Conservation (phyloP, 225 moss, liverwort and hornwort genomes). For the Marchantia paleacea region DNA sequence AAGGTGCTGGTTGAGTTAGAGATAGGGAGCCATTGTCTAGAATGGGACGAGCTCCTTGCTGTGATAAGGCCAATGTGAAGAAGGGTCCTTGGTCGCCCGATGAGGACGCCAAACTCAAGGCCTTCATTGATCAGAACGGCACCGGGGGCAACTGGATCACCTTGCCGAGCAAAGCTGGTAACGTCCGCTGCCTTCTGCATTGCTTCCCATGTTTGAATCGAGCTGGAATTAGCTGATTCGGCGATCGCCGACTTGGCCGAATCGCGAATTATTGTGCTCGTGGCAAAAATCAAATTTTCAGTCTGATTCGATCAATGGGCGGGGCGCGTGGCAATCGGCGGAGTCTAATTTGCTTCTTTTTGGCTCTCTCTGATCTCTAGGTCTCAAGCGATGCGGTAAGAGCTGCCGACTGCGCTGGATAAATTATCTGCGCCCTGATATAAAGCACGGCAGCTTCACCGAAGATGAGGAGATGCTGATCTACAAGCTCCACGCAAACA, state of each 20-base stretch:
- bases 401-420: conserved; percentile 71
- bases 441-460: conserved; percentile 63
- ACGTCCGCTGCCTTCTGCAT: neutral
- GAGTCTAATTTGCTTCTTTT: neutral
- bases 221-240: neutral
- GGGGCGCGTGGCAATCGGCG: neutral
- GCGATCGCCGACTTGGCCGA: neutral
- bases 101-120: conserved; percentile 45
- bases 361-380: conserved; percentile 26
- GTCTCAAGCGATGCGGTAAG: conserved; percentile 62
- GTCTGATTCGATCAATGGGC: neutral
- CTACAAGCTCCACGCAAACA: conserved; percentile 46
- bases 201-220: neutral
- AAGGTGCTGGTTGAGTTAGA: conserved; percentile 17
- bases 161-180: conserved; percentile 50
- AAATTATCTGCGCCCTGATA: conserved; percentile 61
- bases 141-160: conserved; percentile 52
- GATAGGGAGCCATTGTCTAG: conserved; percentile 8
- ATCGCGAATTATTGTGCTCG: too few relatives aligned
- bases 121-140: conserved; percentile 39
- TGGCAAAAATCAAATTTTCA: neutral
- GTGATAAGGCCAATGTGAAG: conserved; percentile 25
- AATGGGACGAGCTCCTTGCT: conserved; percentile 53
- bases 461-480: conserved; percentile 61
- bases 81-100: conserved; percentile 56